Evolutionary conservation across 208 protist genomes (phyloP).

Genomic region (Strigomonas galati): DNA sequence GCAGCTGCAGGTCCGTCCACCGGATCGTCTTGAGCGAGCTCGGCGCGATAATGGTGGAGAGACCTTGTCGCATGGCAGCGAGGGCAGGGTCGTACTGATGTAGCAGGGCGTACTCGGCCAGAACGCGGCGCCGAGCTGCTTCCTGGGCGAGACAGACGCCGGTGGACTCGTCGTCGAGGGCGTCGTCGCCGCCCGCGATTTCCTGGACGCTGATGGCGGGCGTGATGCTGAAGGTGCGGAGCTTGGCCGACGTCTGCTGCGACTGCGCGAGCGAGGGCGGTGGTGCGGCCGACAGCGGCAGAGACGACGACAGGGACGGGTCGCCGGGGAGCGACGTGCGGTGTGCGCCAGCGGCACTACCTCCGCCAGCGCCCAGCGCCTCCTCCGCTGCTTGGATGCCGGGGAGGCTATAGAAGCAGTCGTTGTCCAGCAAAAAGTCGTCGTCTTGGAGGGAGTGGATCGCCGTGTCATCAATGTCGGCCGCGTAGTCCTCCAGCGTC

Average conservation of each 20-base stretch:
- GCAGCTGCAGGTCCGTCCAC: conserved; percentile 77
- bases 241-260: background rate
- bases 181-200: conserved; percentile 18
- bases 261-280: conserved; percentile 1
- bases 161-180: conserved; percentile 14
- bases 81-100: conserved; percentile 85
- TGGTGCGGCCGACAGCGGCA: background rate
- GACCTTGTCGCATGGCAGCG: conserved; percentile 55
- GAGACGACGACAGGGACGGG: background rate
- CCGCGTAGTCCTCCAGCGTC: conserved; percentile 77
- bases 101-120: conserved; percentile 57
- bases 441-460: conserved; percentile 63
- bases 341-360: background rate
- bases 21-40: conserved; percentile 54
- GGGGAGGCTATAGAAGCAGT: conserved; percentile 50
- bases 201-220: conserved; percentile 36
- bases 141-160: background rate
- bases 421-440: conserved; percentile 74
- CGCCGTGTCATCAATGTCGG: conserved; percentile 82
- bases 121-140: conserved; percentile 34
- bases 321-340: background rate
- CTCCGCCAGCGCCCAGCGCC: background rate
- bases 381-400: conserved; percentile 17
- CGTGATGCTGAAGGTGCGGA: conserved; percentile 29
- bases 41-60: conserved; percentile 55